Conservation (phyloP, 495 filamentous ascomycete genomes). For the Aspergillus leporis region DNA sequence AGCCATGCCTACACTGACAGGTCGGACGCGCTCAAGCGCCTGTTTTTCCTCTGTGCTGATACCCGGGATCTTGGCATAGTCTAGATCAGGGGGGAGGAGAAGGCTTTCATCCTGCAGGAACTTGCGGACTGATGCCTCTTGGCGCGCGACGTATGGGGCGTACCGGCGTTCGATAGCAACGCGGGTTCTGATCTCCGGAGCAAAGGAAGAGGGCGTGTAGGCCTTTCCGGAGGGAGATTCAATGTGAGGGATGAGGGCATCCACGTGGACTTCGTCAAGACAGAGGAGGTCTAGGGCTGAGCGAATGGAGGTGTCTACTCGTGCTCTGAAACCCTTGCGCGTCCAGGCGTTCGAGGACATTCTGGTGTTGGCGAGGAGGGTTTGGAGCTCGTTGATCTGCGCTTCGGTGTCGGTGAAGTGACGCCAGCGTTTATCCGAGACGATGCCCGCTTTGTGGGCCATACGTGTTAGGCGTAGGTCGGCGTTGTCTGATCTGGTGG, state of each 20-base stretch:
- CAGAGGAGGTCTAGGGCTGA: constrained; percentile 77
- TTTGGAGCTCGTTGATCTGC: constrained; percentile 64
- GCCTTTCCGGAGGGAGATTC: constrained; percentile 39
- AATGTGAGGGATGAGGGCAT: constrained; percentile 53
- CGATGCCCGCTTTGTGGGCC: constrained; percentile 74
- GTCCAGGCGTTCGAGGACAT: constrained; percentile 64
- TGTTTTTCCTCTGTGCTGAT: constrained; percentile 76
- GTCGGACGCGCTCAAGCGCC: constrained; percentile 66
- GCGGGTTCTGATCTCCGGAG: constrained; percentile 58
- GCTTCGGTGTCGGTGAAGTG: constrained; percentile 60
- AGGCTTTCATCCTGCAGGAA: constrained; percentile 78
- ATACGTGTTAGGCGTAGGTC: constrained; percentile 81
- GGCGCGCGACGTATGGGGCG: constrained; percentile 76
- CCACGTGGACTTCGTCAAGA: constrained; percentile 54
- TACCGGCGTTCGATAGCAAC: constrained; percentile 81
- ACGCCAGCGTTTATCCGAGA: constrained; percentile 76
- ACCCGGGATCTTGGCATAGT: constrained; percentile 71
- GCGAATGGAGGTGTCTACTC: constrained; percentile 58
- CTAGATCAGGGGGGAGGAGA: constrained; percentile 69
- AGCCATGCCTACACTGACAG: constrained; percentile 86
- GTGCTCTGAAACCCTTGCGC: constrained; percentile 64
- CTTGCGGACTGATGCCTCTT: constrained; percentile 60
- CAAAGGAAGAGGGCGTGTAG: constrained; percentile 50
- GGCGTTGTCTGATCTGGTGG: constrained; percentile 87
- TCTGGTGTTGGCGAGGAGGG: constrained; percentile 54